Base-by-base conservation (phyloP, 306 rosid genomes). In the Vicia villosa region DNA sequence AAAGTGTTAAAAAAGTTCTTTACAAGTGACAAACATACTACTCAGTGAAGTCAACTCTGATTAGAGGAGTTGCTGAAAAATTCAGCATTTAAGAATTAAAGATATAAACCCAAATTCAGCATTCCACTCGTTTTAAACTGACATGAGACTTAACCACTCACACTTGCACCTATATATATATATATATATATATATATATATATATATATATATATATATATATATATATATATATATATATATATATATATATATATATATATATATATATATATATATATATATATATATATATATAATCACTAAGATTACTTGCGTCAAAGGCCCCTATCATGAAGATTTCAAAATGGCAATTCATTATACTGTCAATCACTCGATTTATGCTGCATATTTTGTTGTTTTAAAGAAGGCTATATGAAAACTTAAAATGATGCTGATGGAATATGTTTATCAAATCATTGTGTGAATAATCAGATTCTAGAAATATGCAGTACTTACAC, bases 401-500 rank as follows among this genome's bases (percentile, higher is more conserved):
- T 55, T 61, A 54, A 56, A 71, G 45, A 50, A 79, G 36, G 36
- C 24, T 21, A 50, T 20, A 20, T 12, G 55, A 60, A 41, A 66
- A 22, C 58, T 15, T 41, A 15, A 15, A 70, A 57, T 60, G 14
- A 21, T 28, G 62, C 32, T 20, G 22, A 47, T 38, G 69, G 57
- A 34, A 65, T 41, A 52, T 34, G 52, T 7, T 28, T 58, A 43
- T 77, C 66, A 51, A 58, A 68, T 14, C 24, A 34, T 10, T 60
- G 15, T 47, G 38, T 65, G 59, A 62, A 69, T 28, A 70, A 42
- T 24, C 59, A 66, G 72, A 69, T 69, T 49, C 72, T 52, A 51
- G 72, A 78, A 17, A 54, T 26, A 34, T 20, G 24, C 38, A 65
- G 75, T 72, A 85, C 99, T 91, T 88, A 91, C 99, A 94, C 72